phyloP scores from a whole-genome alignment of 1,284 basidiomycete species.

The Volvariella surrecta region DNA sequence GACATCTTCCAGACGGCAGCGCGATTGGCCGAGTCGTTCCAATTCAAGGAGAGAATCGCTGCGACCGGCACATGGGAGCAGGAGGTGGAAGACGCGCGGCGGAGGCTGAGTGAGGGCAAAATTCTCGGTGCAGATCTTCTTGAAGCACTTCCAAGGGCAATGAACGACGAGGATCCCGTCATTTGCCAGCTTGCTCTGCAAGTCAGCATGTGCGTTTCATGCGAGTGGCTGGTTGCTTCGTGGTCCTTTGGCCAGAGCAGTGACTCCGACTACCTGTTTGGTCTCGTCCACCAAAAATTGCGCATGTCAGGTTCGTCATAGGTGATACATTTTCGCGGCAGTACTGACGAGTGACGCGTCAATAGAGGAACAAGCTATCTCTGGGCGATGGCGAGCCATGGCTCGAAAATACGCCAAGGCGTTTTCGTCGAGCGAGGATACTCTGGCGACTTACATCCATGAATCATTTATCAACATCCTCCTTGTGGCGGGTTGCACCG shows the following conservation, averaged over 20 bases:
- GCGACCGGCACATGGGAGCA: constrained; percentile 16
- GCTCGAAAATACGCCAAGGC: constrained; percentile 35
- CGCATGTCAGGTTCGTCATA: constrained; percentile 8
- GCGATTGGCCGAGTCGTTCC: constrained; percentile 27
- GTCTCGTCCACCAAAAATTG: constrained; percentile 15
- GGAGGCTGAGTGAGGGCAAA: constrained; percentile 21
- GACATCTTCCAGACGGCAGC: constrained; percentile 13
- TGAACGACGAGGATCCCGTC: constrained; percentile 32
- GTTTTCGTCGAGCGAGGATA: constrained; percentile 23
- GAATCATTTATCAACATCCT: constrained; percentile 35
- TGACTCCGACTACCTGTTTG: constrained; percentile 31
- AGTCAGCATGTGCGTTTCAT: constrained; percentile 32
- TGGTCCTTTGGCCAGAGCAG: constrained; percentile 41
- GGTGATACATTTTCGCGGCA: background rate
- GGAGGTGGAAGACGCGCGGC: constrained; percentile 17
- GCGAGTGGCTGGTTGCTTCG: constrained; percentile 34
- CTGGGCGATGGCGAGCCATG: constrained; percentile 45
- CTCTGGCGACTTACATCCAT: constrained; percentile 25
- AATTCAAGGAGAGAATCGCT: constrained; percentile 19
- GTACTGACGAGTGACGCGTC: background rate
- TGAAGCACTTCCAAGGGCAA: constrained; percentile 21
- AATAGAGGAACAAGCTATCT: constrained; percentile 40
- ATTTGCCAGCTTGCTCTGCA: constrained; percentile 47
- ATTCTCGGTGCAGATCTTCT: constrained; percentile 29
- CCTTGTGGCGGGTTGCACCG: constrained; percentile 29